Conservation (phyloP, 176 grass and related monocot species). For the Carex littledalei region DNA sequence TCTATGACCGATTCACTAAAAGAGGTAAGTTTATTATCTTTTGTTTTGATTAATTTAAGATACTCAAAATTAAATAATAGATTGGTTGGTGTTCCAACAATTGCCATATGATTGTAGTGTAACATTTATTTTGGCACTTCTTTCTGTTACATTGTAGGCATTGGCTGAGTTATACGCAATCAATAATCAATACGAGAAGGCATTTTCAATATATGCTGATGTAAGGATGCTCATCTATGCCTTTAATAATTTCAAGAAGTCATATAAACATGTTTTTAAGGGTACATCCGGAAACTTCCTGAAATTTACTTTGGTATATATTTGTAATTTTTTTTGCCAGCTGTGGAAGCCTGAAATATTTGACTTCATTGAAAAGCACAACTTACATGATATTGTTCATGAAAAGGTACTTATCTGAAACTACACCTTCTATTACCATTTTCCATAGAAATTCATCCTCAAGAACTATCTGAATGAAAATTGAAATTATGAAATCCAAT, state of each 20-base stretch:
- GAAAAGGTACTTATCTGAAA: constrained; percentile 50
- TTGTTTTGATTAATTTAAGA: not conserved
- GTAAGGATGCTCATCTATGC: constrained; percentile 47
- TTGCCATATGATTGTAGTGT: not conserved
- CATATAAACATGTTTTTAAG: not conserved
- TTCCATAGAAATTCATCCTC: not conserved
- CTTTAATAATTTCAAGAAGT: constrained; percentile 10
- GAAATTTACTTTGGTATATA: constrained; percentile 5
- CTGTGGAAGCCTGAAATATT: constrained; percentile 83
- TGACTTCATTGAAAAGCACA: constrained; percentile 79
- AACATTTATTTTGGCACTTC: not conserved
- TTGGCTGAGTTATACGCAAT: constrained; percentile 85
- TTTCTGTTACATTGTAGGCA: constrained; percentile 44
- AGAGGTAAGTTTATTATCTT: constrained; percentile 44
- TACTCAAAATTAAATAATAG: not conserved
- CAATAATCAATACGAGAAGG: constrained; percentile 75
- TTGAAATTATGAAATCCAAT: not conserved
- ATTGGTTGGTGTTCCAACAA: not conserved
- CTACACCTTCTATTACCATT: not conserved
- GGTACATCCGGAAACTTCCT: not conserved
- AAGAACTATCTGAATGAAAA: not conserved
- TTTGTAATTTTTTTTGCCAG: constrained; percentile 30
- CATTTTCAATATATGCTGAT: constrained; percentile 79
- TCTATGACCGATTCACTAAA: constrained; percentile 76
- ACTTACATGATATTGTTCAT: constrained; percentile 62